Evolutionary conservation across 2,329 filamentous ascomycete genomes (phyloP).

Genomic region (Setomelanomma holmii): DNA sequence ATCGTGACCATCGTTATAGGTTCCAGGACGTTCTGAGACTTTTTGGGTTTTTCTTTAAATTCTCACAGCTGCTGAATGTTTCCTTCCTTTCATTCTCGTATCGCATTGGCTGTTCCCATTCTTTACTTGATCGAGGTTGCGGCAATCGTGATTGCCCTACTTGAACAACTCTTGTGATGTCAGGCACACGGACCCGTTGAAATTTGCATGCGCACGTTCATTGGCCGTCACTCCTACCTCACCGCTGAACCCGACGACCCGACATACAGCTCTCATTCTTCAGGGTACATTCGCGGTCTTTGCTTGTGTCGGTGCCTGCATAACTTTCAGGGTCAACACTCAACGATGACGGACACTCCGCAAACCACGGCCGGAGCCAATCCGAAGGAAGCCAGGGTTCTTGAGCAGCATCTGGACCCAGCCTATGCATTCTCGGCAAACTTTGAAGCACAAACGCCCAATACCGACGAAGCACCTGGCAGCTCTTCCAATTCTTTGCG

Average conservation of each 20-base stretch:
- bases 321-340: not conserved
- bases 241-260: conserved; percentile 18
- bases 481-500: conserved; percentile 33
- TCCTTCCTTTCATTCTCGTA: conserved; percentile 6
- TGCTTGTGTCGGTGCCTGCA: not conserved
- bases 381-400: conserved; percentile 44
- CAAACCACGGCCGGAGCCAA: conserved; percentile 35
- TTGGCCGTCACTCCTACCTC: conserved; percentile 29
- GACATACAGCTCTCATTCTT: not conserved
- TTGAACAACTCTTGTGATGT: conserved; percentile 31
- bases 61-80: not conserved
- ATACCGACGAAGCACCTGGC: conserved; percentile 27
- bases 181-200: conserved; percentile 39
- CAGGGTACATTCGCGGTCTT: not conserved
- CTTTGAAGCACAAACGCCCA: conserved; percentile 46
- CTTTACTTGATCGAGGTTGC: conserved; percentile 6
- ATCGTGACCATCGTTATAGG: conserved; percentile 18
- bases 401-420: conserved; percentile 52
- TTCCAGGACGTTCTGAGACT: conserved; percentile 9
- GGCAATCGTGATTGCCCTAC: conserved; percentile 3
- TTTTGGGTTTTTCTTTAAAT: conserved; percentile 2
- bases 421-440: conserved; percentile 51
- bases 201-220: conserved; percentile 29
- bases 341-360: conserved; percentile 39
- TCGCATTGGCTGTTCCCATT: not conserved